phyloP scores from a whole-genome alignment of 2,329 filamentous ascomycete genomes.

The Xylariaceae sp. region DNA sequence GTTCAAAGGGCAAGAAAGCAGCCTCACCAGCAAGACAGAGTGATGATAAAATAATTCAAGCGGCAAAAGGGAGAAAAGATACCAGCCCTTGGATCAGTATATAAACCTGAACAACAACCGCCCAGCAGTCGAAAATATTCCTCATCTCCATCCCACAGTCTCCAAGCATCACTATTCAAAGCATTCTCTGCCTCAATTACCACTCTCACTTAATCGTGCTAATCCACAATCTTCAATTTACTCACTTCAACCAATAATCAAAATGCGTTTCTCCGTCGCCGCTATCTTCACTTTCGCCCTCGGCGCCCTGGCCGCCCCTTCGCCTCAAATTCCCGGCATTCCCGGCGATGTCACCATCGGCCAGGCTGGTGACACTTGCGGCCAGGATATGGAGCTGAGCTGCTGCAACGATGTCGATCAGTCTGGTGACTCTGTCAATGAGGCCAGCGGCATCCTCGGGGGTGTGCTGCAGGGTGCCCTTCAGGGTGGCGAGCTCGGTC shows the following conservation, averaged over 20 bases:
- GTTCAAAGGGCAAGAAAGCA: background rate
- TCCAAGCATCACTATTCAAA: constrained; percentile 29
- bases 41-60: constrained; percentile 9
- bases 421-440: constrained; percentile 36
- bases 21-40: background rate
- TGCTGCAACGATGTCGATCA: constrained; percentile 44
- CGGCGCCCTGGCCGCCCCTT: constrained; percentile 37
- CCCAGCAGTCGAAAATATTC: background rate
- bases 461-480: constrained; percentile 38
- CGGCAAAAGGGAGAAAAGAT: background rate
- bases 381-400: constrained; percentile 40
- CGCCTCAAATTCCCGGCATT: constrained; percentile 1
- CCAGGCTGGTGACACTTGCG: constrained; percentile 41
- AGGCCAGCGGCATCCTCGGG: constrained; percentile 35
- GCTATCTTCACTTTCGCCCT: constrained; percentile 46
- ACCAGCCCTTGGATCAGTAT: constrained; percentile 18
- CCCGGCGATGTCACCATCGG: constrained; percentile 38
- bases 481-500: constrained; percentile 31
- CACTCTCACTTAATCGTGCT: constrained; percentile 23
- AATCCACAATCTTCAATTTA: constrained; percentile 6
- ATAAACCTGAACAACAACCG: constrained; percentile 22
- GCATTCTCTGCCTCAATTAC: constrained; percentile 29
- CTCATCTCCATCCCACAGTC: constrained; percentile 30
- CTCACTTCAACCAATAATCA: constrained; percentile 32
- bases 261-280: constrained; percentile 52